A percentile compares a stretch with the other conserved stretches of the same genome.
These are phyloP conservation scores for Malbranchea zuffiana DNA, from an alignment of 2,329 filamentous ascomycete genomes.

Conservation along the genomic window DNA sequence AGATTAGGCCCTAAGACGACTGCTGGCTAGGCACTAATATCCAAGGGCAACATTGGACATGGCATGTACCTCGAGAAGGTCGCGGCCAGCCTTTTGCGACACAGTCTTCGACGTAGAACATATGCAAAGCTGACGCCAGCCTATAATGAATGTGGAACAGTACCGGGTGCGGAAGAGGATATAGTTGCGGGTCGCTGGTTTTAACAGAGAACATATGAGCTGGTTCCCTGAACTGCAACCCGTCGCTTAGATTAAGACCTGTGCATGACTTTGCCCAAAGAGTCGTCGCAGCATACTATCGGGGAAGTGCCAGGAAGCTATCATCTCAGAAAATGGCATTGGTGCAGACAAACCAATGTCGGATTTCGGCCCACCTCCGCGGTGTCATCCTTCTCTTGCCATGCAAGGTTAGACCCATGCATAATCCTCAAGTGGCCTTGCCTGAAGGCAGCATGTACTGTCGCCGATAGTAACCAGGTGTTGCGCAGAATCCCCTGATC, in stretches of 20 bases:
- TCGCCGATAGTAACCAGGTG: slow-evolving; percentile 10
- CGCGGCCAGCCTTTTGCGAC: slow-evolving; percentile 12
- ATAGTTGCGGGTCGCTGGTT: slow-evolving; percentile 7
- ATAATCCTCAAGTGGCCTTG: slow-evolving; percentile 9
- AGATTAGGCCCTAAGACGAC: no score
- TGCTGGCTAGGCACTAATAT: no score
- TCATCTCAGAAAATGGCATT: no score
- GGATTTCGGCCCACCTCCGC: no score
- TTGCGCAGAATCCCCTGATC: slow-evolving; percentile 7
- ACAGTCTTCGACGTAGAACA: slow-evolving; percentile 13
- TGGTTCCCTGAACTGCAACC: neutral
- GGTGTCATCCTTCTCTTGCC: no score
- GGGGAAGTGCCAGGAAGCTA: no score
- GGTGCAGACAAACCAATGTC: no score
- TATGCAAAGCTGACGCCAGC: slow-evolving; percentile 11
- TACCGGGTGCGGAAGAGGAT: slow-evolving; percentile 8
- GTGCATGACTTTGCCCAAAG: neutral
- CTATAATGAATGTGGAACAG: slow-evolving; percentile 12
- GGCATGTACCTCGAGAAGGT: neutral
- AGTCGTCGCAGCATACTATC: neutral
- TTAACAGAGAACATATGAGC: slow-evolving; percentile 3
- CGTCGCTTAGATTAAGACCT: slow-evolving; percentile 1
- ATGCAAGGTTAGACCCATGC: no score
- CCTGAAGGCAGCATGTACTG: slow-evolving; percentile 8
- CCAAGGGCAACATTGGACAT: no score